Conservation (phyloP, 2,329 filamentous ascomycete species). For the Venturia effusa region DNA sequence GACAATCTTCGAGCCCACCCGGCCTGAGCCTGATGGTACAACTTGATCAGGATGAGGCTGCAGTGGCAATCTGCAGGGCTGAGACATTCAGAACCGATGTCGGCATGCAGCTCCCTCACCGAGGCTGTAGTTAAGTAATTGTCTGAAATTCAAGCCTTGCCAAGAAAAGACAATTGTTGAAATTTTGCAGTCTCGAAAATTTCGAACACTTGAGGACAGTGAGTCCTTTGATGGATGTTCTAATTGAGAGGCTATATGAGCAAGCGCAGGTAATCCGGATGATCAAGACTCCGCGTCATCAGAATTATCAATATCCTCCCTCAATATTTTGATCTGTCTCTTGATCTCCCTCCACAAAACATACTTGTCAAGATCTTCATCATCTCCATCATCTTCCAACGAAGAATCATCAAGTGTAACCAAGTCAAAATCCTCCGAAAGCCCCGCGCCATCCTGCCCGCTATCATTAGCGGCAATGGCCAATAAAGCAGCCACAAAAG, state of each 20-base stretch:
- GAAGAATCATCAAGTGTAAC: background rate
- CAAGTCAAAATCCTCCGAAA: background rate
- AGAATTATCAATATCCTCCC: conserved; percentile 25
- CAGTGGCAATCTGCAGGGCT: too few species aligned
- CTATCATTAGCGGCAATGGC: conserved; percentile 17
- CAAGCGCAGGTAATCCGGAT: too few species aligned
- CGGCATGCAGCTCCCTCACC: background rate
- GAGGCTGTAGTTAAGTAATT: background rate
- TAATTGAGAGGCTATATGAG: too few species aligned
- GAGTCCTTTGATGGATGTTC: too few species aligned
- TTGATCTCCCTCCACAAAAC: conserved; percentile 31
- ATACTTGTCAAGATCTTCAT: conserved; percentile 24
- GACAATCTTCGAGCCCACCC: background rate
- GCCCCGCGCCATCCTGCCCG: background rate
- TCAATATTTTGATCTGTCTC: conserved; percentile 31
- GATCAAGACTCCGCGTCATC: background rate
- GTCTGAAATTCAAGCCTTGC: background rate
- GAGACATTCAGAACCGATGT: background rate
- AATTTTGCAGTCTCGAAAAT: too few species aligned
- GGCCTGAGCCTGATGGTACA: background rate
- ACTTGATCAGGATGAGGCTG: background rate
- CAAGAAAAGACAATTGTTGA: too few species aligned
- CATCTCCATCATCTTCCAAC: conserved; percentile 14
- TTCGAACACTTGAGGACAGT: too few species aligned
- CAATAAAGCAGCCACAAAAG: conserved; percentile 30